These are phyloP conservation scores for Lactarius hatsudake DNA, from an alignment of 768 basidiomycete genomes.

Conservation along the genomic window DNA sequence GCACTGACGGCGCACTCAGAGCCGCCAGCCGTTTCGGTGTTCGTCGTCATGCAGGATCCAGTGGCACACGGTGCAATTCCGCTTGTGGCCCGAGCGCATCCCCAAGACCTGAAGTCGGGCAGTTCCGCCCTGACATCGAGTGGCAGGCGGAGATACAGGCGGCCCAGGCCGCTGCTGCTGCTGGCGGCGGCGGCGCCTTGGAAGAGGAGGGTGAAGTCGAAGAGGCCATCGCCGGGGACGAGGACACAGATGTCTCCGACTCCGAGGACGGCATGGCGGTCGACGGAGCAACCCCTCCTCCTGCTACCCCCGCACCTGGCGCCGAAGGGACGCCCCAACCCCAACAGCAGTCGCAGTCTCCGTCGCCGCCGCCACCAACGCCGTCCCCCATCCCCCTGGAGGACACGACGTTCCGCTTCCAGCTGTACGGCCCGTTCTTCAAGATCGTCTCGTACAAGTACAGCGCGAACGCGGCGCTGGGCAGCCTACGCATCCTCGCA, in stretches of 20 bases:
- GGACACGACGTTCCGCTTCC: conserved; percentile 27
- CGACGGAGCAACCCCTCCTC: conserved; percentile 2
- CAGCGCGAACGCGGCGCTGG: conserved; percentile 11
- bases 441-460: conserved; percentile 25
- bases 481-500: conserved; percentile 20
- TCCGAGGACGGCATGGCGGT: conserved; percentile 18
- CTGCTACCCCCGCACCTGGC: neutral
- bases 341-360: neutral
- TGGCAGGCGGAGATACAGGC: conserved; percentile 23
- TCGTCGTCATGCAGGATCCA: conserved; percentile 22
- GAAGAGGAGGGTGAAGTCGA: conserved; percentile 19
- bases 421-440: conserved; percentile 24
- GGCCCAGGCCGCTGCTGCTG: neutral
- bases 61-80: conserved; percentile 25
- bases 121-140: conserved; percentile 16
- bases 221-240: neutral
- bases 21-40: conserved; percentile 23
- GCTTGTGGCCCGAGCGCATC: conserved; percentile 25
- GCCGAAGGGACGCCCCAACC: neutral
- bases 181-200: neutral
- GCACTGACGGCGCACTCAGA: conserved; percentile 18
- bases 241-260: neutral
- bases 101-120: conserved; percentile 18
- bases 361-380: neutral
- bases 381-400: conserved; percentile 6